Conservation (phyloP, 805 yeast genomes). For the Schwanniomyces pseudopolymorphus region DNA sequence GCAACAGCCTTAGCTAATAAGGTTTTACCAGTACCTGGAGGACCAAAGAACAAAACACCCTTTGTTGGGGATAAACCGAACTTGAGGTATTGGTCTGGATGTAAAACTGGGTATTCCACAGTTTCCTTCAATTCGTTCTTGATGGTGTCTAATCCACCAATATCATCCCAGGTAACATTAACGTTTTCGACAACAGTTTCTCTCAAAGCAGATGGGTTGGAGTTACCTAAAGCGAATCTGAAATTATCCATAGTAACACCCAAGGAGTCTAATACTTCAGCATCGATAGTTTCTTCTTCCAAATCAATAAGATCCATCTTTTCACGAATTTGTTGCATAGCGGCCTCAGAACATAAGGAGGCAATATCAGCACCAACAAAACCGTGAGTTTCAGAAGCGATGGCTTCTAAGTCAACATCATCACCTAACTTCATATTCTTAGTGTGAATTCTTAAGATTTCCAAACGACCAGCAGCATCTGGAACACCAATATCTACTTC, state of each 20-base stretch:
- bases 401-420: constrained; percentile 92
- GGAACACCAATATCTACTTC: constrained; percentile 91
- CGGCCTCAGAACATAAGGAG: constrained; percentile 98
- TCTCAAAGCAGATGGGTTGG: constrained; percentile 98
- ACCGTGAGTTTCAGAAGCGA: constrained; percentile 98
- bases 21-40: constrained; percentile 99
- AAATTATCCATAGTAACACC: constrained; percentile 99
- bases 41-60: constrained; percentile 98
- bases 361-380: constrained; percentile 99
- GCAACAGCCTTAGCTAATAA: constrained; percentile 98
- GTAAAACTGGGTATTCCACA: constrained; percentile 97
- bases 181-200: constrained; percentile 99
- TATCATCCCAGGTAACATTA: constrained; percentile 98
- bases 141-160: constrained; percentile 96
- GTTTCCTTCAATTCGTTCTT: constrained; percentile 98
- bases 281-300: constrained; percentile 95
- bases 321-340: constrained; percentile 99
- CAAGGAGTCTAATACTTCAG: constrained; percentile 91
- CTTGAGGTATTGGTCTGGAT: constrained; percentile 98
- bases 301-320: constrained; percentile 97
- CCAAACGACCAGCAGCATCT: constrained; percentile 97
- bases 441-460: constrained; percentile 94
- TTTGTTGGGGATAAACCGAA: constrained; percentile 97
- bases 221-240: constrained; percentile 94
- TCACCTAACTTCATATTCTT: constrained; percentile 96